phyloP scores from a whole-genome alignment of 1,139 yeast species.

The Kodamaea fungicola region DNA sequence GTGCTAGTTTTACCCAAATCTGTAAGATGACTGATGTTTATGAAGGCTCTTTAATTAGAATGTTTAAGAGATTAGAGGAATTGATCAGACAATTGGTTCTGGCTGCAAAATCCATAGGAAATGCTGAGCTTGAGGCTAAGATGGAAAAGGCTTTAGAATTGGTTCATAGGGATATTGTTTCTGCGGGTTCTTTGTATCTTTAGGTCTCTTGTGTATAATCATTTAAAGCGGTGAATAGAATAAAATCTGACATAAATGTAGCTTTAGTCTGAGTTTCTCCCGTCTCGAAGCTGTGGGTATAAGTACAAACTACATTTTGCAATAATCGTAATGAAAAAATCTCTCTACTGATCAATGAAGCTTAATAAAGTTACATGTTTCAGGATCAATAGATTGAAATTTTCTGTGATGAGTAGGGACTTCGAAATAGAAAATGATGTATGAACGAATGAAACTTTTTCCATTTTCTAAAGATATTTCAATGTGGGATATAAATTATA shows the following conservation, averaged over 20 bases:
- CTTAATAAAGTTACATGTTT: no score
- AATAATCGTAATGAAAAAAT: no score
- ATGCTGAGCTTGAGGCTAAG: constrained; percentile 76
- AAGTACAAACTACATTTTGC: no score
- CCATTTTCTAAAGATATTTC: constrained; percentile 26
- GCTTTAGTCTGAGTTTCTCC: no score
- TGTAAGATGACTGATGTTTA: constrained; percentile 99
- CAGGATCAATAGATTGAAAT: no score
- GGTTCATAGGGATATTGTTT: constrained; percentile 93
- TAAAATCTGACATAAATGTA: no score
- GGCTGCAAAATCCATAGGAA: constrained; percentile 93
- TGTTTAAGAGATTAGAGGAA: constrained; percentile 92
- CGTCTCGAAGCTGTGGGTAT: no score
- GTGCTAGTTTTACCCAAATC: constrained; percentile 92
- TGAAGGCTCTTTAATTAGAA: constrained; percentile 92
- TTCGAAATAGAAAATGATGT: constrained; percentile 11
- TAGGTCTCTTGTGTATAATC: constrained; percentile 15
- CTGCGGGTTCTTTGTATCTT: constrained; percentile 90
- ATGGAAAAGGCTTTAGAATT: constrained; percentile 83
- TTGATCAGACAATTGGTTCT: constrained; percentile 82
- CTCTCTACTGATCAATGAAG: neutral
- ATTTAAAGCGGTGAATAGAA: neutral
- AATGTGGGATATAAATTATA: constrained; percentile 15
- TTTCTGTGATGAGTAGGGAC: constrained; percentile 16
- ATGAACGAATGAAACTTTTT: constrained; percentile 18